Evolutionary conservation across 768 basidiomycete species (phyloP).

Genomic region (Boletus tylopilopsis): DNA sequence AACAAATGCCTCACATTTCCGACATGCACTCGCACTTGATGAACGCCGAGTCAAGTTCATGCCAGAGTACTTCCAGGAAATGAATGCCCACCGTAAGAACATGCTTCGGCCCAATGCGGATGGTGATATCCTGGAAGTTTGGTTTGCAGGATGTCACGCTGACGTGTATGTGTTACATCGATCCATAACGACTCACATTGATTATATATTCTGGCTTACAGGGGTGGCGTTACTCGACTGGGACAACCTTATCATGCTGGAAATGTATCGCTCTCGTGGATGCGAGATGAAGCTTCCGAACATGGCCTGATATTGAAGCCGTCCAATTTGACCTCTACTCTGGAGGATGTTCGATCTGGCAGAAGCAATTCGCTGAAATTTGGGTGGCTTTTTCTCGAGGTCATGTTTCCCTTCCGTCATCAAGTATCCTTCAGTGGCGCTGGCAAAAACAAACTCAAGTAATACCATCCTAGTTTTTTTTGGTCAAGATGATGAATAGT

Average conservation of each 20-base stretch:
- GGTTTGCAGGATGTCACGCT: slow-evolving; percentile 2
- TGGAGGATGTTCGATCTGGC: neutral
- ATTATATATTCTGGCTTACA: neutral
- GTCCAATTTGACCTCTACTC: neutral
- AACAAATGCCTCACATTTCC: neutral
- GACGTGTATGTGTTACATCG: neutral
- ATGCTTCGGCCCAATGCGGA: neutral
- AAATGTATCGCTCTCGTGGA: neutral
- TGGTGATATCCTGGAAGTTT: neutral
- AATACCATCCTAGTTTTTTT: neutral
- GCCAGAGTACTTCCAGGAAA: neutral
- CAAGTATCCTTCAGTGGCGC: neutral
- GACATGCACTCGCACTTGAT: neutral
- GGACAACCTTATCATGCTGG: slow-evolving; percentile 1
- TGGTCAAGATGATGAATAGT: neutral
- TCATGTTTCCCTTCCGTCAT: neutral
- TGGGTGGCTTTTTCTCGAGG: neutral
- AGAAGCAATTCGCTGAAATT: neutral
- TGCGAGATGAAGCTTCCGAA: neutral
- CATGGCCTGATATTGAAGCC: neutral
- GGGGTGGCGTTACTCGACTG: neutral
- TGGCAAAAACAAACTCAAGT: neutral
- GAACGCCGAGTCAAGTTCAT: neutral
- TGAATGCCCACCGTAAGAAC: neutral
- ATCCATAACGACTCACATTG: too few relatives aligned